Conservation (phyloP, 2,329 filamentous ascomycete species). For the Claviceps pusilla region DNA sequence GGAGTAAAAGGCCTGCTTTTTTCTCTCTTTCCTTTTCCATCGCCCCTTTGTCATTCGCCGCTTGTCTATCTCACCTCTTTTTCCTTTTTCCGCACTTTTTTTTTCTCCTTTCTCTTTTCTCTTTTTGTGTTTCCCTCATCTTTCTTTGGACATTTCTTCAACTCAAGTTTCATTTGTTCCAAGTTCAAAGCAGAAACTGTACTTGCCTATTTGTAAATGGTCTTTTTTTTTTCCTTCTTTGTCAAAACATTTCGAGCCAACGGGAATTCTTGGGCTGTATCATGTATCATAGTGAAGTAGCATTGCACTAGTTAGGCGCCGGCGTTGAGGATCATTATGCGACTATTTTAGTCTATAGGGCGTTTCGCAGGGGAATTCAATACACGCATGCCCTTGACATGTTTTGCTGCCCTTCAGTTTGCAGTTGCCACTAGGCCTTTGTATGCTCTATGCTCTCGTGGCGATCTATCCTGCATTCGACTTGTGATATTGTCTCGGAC, state of each 20-base stretch:
- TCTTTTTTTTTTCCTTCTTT: background rate
- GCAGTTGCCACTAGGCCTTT: background rate
- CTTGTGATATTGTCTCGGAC: too few species aligned
- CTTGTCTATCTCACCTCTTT: too few species aligned
- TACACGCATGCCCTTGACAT: too few species aligned
- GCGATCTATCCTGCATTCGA: too few species aligned
- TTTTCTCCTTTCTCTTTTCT: too few species aligned
- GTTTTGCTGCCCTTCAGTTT: background rate
- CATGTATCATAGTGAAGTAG: background rate
- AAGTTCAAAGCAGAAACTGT: background rate
- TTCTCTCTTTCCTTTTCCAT: background rate
- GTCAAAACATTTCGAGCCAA: background rate
- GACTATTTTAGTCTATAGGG: background rate
- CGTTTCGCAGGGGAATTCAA: background rate
- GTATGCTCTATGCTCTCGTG: too few species aligned
- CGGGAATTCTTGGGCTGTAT: background rate
- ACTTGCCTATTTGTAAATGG: too few species aligned
- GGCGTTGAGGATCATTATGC: background rate
- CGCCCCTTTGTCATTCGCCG: background rate
- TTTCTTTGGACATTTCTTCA: background rate
- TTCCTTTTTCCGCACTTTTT: background rate
- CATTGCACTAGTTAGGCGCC: background rate
- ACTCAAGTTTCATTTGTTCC: background rate
- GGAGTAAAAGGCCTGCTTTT: slow-evolving; percentile 13
- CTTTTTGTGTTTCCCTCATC: too few species aligned